Conservation (phyloP, 2,329 filamentous ascomycete species). For the Fusarium annulatum region DNA sequence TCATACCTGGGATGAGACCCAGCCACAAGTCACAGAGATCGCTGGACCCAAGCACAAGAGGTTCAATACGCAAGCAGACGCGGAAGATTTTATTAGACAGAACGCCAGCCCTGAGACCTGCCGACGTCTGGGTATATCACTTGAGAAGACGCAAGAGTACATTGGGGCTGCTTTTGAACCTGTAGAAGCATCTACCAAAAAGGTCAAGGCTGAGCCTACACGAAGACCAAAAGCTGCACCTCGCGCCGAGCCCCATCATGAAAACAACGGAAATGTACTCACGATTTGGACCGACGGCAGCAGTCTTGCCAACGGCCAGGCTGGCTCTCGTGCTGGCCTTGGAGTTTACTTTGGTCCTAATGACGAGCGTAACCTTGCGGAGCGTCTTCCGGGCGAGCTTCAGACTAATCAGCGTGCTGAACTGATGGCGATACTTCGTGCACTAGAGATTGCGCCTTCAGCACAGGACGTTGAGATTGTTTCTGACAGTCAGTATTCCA, state of each 20-base stretch:
- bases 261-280: slow-evolving; percentile 43
- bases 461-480: slow-evolving; percentile 79
- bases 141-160: slow-evolving; percentile 17
- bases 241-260: neutral
- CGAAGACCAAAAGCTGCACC: neutral
- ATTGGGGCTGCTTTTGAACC: slow-evolving; percentile 18
- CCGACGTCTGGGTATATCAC: slow-evolving; percentile 52
- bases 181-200: slow-evolving; percentile 40
- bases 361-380: slow-evolving; percentile 75
- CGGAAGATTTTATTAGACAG: slow-evolving; percentile 77
- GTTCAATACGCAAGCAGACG: slow-evolving; percentile 76
- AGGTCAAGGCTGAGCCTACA: slow-evolving; percentile 45
- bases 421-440: slow-evolving; percentile 85
- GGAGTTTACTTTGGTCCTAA: slow-evolving; percentile 71
- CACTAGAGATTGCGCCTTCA: slow-evolving; percentile 78
- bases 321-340: slow-evolving; percentile 67
- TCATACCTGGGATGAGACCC: slow-evolving; percentile 74
- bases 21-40: slow-evolving; percentile 78
- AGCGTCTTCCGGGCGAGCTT: slow-evolving; percentile 75
- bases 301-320: slow-evolving; percentile 66
- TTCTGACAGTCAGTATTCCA: slow-evolving; percentile 91
- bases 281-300: slow-evolving; percentile 72
- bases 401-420: slow-evolving; percentile 99
- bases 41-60: slow-evolving; percentile 77
- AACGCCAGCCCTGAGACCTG: slow-evolving; percentile 59